Conservation (phyloP, 768 basidiomycete species). For the Kwoniella newhampshirensis region DNA sequence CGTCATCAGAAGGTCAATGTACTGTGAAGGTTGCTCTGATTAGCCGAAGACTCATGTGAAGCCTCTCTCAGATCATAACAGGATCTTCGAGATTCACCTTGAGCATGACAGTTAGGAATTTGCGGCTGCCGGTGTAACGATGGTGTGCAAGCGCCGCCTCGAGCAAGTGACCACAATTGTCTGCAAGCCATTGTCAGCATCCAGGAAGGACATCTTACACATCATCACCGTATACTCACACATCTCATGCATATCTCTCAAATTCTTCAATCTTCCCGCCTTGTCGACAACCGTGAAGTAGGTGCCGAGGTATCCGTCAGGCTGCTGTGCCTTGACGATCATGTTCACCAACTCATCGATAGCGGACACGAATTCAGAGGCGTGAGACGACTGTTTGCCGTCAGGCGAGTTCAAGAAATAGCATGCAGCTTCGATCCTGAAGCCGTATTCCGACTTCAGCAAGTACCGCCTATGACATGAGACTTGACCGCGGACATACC, state of each 20-base stretch:
- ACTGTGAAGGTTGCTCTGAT: background rate
- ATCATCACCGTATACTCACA: conserved; percentile 15
- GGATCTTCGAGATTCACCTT: conserved; percentile 13
- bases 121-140: conserved; percentile 20
- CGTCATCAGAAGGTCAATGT: conserved; percentile 28
- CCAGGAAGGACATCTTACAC: background rate
- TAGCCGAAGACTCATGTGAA: background rate
- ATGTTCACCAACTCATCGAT: conserved; percentile 32
- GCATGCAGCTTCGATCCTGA: conserved; percentile 36
- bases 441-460: background rate
- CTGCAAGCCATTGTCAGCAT: conserved; percentile 6
- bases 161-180: conserved; percentile 32
- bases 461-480: background rate
- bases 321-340: conserved; percentile 33
- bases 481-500: conserved; percentile 25
- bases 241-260: conserved; percentile 38
- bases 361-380: conserved; percentile 16
- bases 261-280: conserved; percentile 29
- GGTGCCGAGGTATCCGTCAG: conserved; percentile 30
- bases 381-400: conserved; percentile 8
- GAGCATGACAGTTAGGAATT: conserved; percentile 34
- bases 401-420: conserved; percentile 29
- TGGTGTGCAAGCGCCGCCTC: conserved; percentile 31
- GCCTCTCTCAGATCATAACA: too few species aligned
- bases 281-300: conserved; percentile 36